phyloP scores from a whole-genome alignment of 2,329 filamentous ascomycete genomes.

The Dactylellina drechsleri region DNA sequence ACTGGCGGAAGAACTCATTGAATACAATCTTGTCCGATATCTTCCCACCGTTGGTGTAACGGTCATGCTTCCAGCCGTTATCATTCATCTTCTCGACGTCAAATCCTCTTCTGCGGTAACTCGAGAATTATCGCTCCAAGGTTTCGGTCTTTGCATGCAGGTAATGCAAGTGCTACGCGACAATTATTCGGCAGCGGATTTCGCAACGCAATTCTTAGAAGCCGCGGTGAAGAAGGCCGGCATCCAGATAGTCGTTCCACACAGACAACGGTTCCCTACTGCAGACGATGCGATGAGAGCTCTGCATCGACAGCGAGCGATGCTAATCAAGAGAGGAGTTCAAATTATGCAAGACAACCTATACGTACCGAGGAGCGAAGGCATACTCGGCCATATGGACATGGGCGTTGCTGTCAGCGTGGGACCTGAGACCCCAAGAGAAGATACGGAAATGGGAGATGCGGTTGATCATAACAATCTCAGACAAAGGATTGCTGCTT shows the following conservation, averaged over 20 bases:
- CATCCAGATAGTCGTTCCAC: constrained; percentile 72
- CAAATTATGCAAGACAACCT: constrained; percentile 54
- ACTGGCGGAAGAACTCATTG: constrained; percentile 80
- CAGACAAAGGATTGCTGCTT: constrained; percentile 48
- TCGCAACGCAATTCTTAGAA: constrained; percentile 93
- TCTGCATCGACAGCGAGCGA: constrained; percentile 38
- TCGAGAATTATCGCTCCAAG: constrained; percentile 77
- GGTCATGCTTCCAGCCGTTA: constrained; percentile 88
- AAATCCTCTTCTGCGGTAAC: constrained; percentile 80
- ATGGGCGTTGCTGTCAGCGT: constrained; percentile 51
- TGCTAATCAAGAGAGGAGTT: constrained; percentile 46
- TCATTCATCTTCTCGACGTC: constrained; percentile 92
- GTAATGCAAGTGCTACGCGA: constrained; percentile 88
- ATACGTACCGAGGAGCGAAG: constrained; percentile 48
- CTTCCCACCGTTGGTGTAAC: constrained; percentile 91
- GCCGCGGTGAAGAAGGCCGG: constrained; percentile 87
- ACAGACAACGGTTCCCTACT: constrained; percentile 54
- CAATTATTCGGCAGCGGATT: constrained; percentile 93
- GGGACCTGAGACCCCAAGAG: constrained; percentile 46
- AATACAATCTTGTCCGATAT: constrained; percentile 77
- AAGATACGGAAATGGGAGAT: constrained; percentile 39
- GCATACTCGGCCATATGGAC: constrained; percentile 48
- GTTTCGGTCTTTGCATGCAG: constrained; percentile 91
- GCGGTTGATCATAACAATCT: constrained; percentile 40
- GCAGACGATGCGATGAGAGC: constrained; percentile 53